Base-by-base conservation (phyloP, 345 rosid genomes). In the Heritiera fomes region DNA sequence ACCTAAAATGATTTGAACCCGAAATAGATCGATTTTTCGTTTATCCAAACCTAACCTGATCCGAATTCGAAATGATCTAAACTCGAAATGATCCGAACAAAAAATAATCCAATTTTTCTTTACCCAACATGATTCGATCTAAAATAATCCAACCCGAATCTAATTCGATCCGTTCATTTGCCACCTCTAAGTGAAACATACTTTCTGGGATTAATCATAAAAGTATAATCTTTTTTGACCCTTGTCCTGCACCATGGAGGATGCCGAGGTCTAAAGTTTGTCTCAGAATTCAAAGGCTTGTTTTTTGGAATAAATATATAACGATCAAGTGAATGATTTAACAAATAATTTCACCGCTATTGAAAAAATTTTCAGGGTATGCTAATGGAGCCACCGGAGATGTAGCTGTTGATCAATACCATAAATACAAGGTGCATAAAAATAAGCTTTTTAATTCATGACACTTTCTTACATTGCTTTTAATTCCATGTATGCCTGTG, bases 351-450 rank as follows among this genome's bases (percentile, higher is more conserved):
- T 56, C 10, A 56, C 9, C 60, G 1, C 28, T 6, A 18, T 23
- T 56, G 23, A 32, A 32, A 38, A 68, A 70, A 74, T 18, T 52
- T 80, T 20, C 83, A 86, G 89, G 91, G 11, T 76, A 78, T 2
- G 66, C 69, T 5, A 59, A 52, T 5, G 90, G 89, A 45, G 87
- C 63, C 12, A 87, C 75, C 1, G 90, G 87, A 75, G 90, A 89
- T 56, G 69, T 84, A 4, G 79, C 92, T 5, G 84, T 79, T 60
- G 90, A 87, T n/a, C 77, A 66, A 78, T 89, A 89, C 75, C 89
- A 86, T 68, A 89, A 85, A 59, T 87, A 85, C 85, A 89, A 87
- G 90, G 92, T 89, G 55, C 18, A 47, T n/a, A 68, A n/a, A n/a
- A 45, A 6, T 8, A 28, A 38, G 30, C 32, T 40, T 43, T 38